Conservation (phyloP, 345 rosid species). For the Turnera subulata region DNA sequence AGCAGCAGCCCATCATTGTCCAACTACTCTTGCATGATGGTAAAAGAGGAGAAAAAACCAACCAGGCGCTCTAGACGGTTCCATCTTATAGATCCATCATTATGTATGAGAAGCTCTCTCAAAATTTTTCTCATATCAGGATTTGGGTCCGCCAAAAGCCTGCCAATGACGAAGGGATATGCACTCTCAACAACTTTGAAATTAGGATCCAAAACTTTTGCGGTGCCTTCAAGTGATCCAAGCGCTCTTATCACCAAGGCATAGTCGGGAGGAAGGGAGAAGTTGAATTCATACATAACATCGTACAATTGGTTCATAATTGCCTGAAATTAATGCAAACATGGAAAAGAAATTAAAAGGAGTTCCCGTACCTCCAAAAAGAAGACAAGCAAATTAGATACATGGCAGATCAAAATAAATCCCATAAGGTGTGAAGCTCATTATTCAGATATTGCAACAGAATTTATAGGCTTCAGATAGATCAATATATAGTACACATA, state of each 20-base stretch:
- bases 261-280: slow-evolving; percentile 92
- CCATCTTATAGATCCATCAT: slow-evolving; percentile 94
- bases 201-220: slow-evolving; percentile 86
- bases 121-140: slow-evolving; percentile 94
- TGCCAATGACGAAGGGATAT: slow-evolving; percentile 83
- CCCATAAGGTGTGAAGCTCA: neutral
- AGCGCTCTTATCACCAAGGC: slow-evolving; percentile 92
- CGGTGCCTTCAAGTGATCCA: slow-evolving; percentile 94
- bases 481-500: neutral
- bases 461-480: neutral
- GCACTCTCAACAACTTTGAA: slow-evolving; percentile 89
- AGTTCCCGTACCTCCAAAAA: neutral
- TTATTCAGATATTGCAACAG: neutral
- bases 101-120: slow-evolving; percentile 76
- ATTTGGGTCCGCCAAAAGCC: slow-evolving; percentile 82
- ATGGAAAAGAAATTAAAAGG: neutral
- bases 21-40: neutral
- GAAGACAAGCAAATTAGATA: neutral
- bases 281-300: slow-evolving; percentile 84
- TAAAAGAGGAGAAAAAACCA: slow-evolving; percentile 15
- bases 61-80: slow-evolving; percentile 91
- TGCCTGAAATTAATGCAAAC: slow-evolving; percentile 43
- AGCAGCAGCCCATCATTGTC: too few relatives aligned
- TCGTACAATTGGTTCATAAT: slow-evolving; percentile 80
- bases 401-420: too few relatives aligned